Percentiles rank a stretch among this genome's conserved stretches.
phyloP scores from a whole-genome alignment of 2,329 filamentous ascomycete species.

The Talaromyces sp. region DNA sequence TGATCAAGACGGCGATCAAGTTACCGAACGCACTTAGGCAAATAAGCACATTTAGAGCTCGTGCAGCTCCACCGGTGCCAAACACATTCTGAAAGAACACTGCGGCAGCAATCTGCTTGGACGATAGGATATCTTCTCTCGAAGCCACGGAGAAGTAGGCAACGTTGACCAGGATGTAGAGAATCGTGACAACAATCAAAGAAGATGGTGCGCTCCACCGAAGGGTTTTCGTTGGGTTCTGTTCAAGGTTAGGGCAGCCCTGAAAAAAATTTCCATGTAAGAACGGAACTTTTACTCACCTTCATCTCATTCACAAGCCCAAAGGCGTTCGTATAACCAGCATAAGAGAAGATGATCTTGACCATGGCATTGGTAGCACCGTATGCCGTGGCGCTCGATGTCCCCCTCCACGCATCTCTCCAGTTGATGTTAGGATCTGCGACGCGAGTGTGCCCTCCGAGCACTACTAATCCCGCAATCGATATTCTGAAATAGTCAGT shows the following conservation, averaged over 20 bases:
- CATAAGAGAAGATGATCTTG: conserved; percentile 60
- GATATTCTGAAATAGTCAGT: conserved; percentile 42
- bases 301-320: conserved; percentile 63
- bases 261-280: too few species aligned
- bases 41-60: conserved; percentile 58
- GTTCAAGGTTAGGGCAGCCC: background rate
- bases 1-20: conserved; percentile 56
- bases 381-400: conserved; percentile 43
- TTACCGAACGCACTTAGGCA: conserved; percentile 61
- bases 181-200: conserved; percentile 51
- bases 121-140: conserved; percentile 54
- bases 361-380: conserved; percentile 58
- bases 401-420: conserved; percentile 54
- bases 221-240: conserved; percentile 59
- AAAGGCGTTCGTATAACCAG: conserved; percentile 60
- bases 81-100: conserved; percentile 62
- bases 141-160: conserved; percentile 61
- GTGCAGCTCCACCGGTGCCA: conserved; percentile 49
- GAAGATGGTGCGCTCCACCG: conserved; percentile 53
- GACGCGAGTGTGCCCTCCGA: conserved; percentile 56
- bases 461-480: conserved; percentile 62
- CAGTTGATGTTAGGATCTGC: conserved; percentile 56
- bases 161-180: conserved; percentile 61
- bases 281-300: conserved; percentile 26
- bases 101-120: conserved; percentile 56